Base-by-base conservation (phyloP, 768 basidiomycete species). In the Strobilomyces dryophilus region DNA sequence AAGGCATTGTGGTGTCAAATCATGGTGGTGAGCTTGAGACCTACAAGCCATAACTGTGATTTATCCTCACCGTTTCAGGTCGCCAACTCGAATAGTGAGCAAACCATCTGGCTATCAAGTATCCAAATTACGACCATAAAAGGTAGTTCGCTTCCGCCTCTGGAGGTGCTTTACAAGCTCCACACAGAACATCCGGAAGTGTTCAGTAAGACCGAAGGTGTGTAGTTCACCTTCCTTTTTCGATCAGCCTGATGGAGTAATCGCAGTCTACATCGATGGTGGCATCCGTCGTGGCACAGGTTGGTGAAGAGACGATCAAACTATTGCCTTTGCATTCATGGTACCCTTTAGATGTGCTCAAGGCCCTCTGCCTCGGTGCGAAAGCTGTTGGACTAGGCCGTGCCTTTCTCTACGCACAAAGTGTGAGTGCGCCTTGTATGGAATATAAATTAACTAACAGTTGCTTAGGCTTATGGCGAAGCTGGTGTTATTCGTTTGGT, bases 341-440 rank as follows among this genome's bases (percentile, higher is more conserved):
- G 2, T 29, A 8, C 29, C 20, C 52, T 34, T 20, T 53, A 79
- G 93, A 95, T 71, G 84, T 94, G 15, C 72, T 97, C 45, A 97
- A 95, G 69, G 93, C 93, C 0, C 71, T 95, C 10, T 95, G 92
- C 64, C 75, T 97, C 8, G 94, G 94, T 10, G 94, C 94, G 4
- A 85, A 72, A 56, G 90, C 87, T 8, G 90, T 94, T 17, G 93
- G 94, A 5, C 72, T 97, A 31, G 94, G 94, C 2, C 76, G 94
- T 14, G 78, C 88, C 14, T 90, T 94, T 75, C 76, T 97, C 11
- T 95, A 89, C 62, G 92, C 87, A 2, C 86, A 90, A 71, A 87
- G 87, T 61, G 89, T 89, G 69, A 63, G 79, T 64, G 12, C 10
- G 34, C 24, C 21, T 40, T 48, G n/a, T 43, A 9, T 15, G 10